Evolutionary conservation across 1,284 basidiomycete species (phyloP), one percentile per base, ranked within the genome.

Genomic region (Sanghuangporus sanghuang): DNA sequence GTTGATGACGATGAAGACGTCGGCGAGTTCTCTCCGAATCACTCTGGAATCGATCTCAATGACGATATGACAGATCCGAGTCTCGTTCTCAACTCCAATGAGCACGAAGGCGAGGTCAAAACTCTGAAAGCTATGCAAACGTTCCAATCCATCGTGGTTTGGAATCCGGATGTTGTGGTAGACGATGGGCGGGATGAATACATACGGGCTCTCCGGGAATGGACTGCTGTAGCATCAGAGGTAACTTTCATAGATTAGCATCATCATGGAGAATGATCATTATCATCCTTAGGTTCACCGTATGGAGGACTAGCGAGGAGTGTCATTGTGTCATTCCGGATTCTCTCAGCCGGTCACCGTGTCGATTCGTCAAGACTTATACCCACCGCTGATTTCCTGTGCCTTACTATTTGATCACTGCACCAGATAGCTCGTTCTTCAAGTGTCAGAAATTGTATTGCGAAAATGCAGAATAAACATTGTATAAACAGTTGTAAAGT

Each of bases 111-210:
- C 21, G 68, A 72, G 5, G 70, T 71, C 21, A 78, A 76, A 57
- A 74, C 69, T 16, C 74, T 89, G 59, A 68, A 73, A 21, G 81
- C 86, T 2, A 73, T 73, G 1, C 79, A 80, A 0, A 79, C 76
- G 39, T 93, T 93, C 70, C 74, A 78, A 3, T 82, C 81, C 1
- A 83, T 92, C 68, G 79, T 81, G 23, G 70, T 93, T 12, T 93
- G 90, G 90, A 80, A 85, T 67, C 81, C 88, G 2, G 91, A 93
- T 71, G 81, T 82, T 27, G 82, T 85, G 0, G 81, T 87, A 0
- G 86, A 91, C 66, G 82, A 83, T 57, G 81, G 80, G 3, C 76
- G 75, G 57, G 91, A 93, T 68, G 87, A 89, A 67, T 92, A 92
- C 71, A 73, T 81, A 53, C 79, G 87, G 12, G 74, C 85, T 4